Base-by-base conservation (phyloP, 1,139 yeast species). In the Protomyces arabidopsidicola region DNA sequence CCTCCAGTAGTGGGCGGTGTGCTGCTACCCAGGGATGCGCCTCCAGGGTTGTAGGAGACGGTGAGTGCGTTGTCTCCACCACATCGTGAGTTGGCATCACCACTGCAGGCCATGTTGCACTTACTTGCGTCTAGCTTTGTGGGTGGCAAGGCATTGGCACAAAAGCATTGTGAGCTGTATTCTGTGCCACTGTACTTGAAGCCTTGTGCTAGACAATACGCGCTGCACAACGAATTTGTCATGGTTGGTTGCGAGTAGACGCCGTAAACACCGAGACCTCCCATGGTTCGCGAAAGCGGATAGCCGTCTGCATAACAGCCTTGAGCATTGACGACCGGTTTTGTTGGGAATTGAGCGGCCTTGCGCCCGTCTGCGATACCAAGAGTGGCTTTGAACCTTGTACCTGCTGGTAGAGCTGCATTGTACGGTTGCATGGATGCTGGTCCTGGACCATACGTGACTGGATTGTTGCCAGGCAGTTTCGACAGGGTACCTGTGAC, bases 271-370 rank as follows among this genome's bases (percentile, higher is more conserved):
- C 55, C 58, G n/a, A 54, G 53, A 24, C 58, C 64, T 6, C 53
- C 53, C 60, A 63, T 45, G 12, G 64, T 45, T 18, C 65, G 57
- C 12, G 55, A 22, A 24, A 45, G 20, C 8, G 60, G 58, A 22
- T 42, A 53, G 48, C 54, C 53, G 27, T 63, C 65, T 22, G 60
- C 59, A 42, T 54, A 60, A 24, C 65, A 63, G 51, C 65, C 65
- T 24, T 53, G 53, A 16, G 54, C 31, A 2, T 39, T 20, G 50
- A 53, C 39, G 14, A 45, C 31, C 24, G 34, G 50, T n/a, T 55
- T 27, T 14, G 31, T 48, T 16, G 63, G 63, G 31, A 53, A 53
- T 45, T 53, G 58, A 5, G 58, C 22, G 24, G 58, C n/a, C 36
- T 60, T 60, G 14, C 58, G 22, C n/a, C 36, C 22, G 34, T 60